Conservation (phyloP, 2,329 filamentous ascomycete species). For the Fusarium sp. region DNA sequence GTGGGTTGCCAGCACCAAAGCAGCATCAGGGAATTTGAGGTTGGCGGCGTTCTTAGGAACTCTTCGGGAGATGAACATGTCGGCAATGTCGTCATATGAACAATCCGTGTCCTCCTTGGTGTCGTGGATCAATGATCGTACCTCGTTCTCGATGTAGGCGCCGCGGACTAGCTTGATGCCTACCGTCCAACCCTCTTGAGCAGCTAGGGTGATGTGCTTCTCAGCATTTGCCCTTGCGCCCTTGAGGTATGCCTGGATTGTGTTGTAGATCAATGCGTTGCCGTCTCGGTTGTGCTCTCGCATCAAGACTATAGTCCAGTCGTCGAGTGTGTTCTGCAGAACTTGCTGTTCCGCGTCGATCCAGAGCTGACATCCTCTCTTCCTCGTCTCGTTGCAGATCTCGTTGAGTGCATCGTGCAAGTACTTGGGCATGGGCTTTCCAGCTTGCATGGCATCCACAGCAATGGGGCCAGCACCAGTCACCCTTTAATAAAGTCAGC, state of each 20-base stretch:
- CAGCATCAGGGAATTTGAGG: slow-evolving; percentile 55
- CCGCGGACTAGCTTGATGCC: slow-evolving; percentile 69
- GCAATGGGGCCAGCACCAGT: slow-evolving; percentile 57
- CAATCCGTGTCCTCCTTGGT: slow-evolving; percentile 64
- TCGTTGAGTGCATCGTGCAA: slow-evolving; percentile 55
- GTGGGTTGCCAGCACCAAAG: slow-evolving; percentile 66
- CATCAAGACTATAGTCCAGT: slow-evolving; percentile 50
- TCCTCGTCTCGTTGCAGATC: slow-evolving; percentile 51
- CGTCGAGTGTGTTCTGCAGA: slow-evolving; percentile 53
- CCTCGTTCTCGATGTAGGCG: slow-evolving; percentile 65
- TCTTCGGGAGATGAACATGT: slow-evolving; percentile 57
- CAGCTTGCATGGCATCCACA: slow-evolving; percentile 51
- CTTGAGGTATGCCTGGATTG: slow-evolving; percentile 69
- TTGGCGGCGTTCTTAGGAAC: slow-evolving; percentile 18
- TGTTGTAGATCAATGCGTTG: slow-evolving; percentile 56
- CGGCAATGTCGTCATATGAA: slow-evolving; percentile 62
- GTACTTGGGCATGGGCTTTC: slow-evolving; percentile 50
- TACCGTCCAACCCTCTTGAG: slow-evolving; percentile 61
- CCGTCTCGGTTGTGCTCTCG: slow-evolving; percentile 53
- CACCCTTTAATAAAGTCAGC: slow-evolving; percentile 43
- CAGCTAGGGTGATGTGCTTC: slow-evolving; percentile 59
- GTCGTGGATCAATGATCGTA: slow-evolving; percentile 61
- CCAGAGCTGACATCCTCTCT: slow-evolving; percentile 54
- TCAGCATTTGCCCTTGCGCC: slow-evolving; percentile 56
- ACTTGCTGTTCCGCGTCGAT: slow-evolving; percentile 60